Conservation (phyloP, 768 basidiomycete genomes). For the Rhodotorula graminis region DNA sequence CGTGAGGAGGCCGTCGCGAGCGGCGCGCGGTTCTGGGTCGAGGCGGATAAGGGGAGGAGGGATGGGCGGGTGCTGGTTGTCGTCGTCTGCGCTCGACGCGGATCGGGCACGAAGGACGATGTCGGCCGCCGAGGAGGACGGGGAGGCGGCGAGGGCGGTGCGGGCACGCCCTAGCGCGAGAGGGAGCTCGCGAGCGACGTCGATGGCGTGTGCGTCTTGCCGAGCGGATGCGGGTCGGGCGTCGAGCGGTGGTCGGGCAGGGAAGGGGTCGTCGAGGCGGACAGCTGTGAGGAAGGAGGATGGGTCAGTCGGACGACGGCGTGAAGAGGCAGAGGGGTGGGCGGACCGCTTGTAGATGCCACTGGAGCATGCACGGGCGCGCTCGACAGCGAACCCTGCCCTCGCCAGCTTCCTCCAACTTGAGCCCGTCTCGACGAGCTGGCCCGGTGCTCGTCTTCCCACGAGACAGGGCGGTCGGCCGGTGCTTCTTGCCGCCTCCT, state of each 20-base stretch:
- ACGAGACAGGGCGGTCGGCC: neutral
- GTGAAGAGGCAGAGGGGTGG: neutral
- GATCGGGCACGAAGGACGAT: neutral
- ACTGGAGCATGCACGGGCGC: neutral
- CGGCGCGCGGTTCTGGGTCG: slow-evolving; percentile 18
- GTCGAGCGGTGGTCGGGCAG: neutral
- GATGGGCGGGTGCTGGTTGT: neutral
- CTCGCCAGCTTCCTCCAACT: neutral
- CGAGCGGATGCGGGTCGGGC: neutral
- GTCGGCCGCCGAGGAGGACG: neutral
- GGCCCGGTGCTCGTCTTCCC: neutral
- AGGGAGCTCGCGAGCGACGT: neutral
- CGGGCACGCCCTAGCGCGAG: neutral
- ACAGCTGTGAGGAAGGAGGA: slow-evolving; percentile 7
- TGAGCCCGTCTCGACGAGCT: neutral
- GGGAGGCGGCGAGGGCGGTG: neutral
- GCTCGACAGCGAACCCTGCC: fast-evolving
- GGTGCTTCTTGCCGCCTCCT: fast-evolving
- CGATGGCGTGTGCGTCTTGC: neutral
- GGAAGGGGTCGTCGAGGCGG: slow-evolving; percentile 8
- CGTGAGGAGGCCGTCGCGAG: slow-evolving; percentile 4
- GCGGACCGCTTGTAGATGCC: slow-evolving; percentile 24
- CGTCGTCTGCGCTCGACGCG: neutral
- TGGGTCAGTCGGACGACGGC: neutral
- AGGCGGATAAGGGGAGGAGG: slow-evolving; percentile 21